Percentiles rank a stretch among this genome's conserved stretches.
Evolutionary conservation across 2,329 filamentous ascomycete species (phyloP).

Genomic region (Stagonosporopsis chrysanthemi): DNA sequence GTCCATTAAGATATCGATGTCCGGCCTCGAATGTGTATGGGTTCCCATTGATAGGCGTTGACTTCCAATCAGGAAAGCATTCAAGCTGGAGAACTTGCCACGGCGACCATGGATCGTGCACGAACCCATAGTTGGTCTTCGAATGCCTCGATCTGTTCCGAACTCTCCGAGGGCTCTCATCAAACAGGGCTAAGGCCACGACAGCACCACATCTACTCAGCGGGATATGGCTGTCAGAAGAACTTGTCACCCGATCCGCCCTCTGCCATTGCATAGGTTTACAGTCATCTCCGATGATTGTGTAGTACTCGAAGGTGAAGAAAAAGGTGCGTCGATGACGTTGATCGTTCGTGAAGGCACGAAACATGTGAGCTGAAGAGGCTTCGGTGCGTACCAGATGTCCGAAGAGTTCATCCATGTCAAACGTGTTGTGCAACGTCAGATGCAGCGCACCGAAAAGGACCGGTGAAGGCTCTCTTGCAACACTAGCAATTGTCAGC

Average conservation of each 20-base stretch:
- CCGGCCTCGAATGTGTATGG: constrained; percentile 64
- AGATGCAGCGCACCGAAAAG: constrained; percentile 67
- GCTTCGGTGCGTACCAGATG: constrained; percentile 60
- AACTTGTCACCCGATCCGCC: constrained; percentile 57
- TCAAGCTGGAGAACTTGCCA: constrained; percentile 60
- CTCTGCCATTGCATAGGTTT: constrained; percentile 67
- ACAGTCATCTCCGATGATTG: constrained; percentile 63
- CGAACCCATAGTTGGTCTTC: constrained; percentile 58
- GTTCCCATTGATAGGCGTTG: constrained; percentile 46
- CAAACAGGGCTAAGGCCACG: constrained; percentile 65
- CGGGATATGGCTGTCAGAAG: constrained; percentile 61
- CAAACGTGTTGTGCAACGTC: constrained; percentile 65
- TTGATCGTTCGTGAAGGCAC: constrained; percentile 56
- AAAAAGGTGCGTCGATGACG: constrained; percentile 65
- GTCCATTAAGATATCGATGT: constrained; percentile 66
- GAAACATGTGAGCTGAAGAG: constrained; percentile 58
- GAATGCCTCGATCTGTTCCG: constrained; percentile 60
- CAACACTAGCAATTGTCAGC: constrained; percentile 47
- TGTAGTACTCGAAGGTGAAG: constrained; percentile 72
- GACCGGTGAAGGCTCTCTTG: constrained; percentile 67
- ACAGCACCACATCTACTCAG: constrained; percentile 67
- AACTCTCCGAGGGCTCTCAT: constrained; percentile 59
- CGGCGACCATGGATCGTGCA: constrained; percentile 66
- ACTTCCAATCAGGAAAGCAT: constrained; percentile 59
- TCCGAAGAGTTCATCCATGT: constrained; percentile 67